Evolutionary conservation across 2,329 filamentous ascomycete species (phyloP), one percentile per base, ranked within the genome.

Genomic region (Chaetomiaceae sp.): DNA sequence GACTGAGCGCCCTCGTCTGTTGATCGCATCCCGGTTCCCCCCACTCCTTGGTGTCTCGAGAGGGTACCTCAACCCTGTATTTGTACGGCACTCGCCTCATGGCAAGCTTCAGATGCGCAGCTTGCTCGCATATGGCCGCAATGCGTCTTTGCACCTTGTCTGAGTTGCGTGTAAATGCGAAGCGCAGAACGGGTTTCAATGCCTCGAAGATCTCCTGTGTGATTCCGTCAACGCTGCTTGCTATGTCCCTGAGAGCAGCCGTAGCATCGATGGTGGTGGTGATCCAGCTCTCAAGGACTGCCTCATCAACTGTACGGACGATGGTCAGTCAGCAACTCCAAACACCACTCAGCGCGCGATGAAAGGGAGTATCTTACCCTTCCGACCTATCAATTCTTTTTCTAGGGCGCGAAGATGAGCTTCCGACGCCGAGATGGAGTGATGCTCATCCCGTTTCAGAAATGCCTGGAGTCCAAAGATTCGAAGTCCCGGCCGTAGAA

Each of bases 61-160:
- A 50, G 1, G 47, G 50, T 0, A 50, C 38, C 15, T 56, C 52
- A 15, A 57, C 34, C n/a, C 26, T 34, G 17, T 50, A 47, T 1
- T 33, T 15, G 4, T 47, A 42, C 1, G 35, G 18, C 1, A 45
- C 24, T 8, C 27, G 42, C 6, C 55, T 32, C 1, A 56, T 45
- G 9, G 47, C 43, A 4, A 57, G 33, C n/a, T 49, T 50, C 9
- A 57, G 41, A 8, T 48, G 34, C 2, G 51, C 34, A 1, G 55
- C 55, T 11, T 47, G n/a, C 22, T 52, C 38, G 29, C 55, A 57
- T 3, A 57, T 47, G 10, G 24, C 15, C 9, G 38, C 19, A n/a
- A 55, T 42, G 0, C 30, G 38, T 2, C 11, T 12, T 9, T 24
- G 42, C 14, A 48, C 45, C 17, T 45, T 43, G 11, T 46, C 20